Base-by-base conservation (phyloP, 1,284 basidiomycete species). In the Marasmius fiardii region DNA sequence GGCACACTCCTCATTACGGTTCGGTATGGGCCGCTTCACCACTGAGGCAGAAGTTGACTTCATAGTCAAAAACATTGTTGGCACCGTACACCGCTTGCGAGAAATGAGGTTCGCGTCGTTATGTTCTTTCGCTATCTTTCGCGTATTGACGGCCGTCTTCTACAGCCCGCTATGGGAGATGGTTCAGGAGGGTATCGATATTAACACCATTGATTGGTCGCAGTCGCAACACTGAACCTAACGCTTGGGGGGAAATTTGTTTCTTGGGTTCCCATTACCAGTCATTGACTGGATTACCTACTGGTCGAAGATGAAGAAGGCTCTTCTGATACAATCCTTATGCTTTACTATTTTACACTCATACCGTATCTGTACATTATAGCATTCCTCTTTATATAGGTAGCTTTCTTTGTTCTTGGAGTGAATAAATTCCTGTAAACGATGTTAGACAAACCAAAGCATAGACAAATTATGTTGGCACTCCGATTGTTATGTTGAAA, bases 11-110 rank as follows among this genome's bases (percentile, higher is more conserved):
- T 97, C 94, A 16, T 80, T 99, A 53, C 89, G 97, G 43, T 99
- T 99, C 74, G 97, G 97, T 53, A 92, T 99, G 61, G 97, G 97
- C 35, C 86, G 97, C 28, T 99, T 99, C 75, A 99, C 97, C 5
- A 99, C 97, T 2, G 94, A 98, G 70, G 92, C 89, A 16, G 97
- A 99, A 74, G 82, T 99, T 57, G 97, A 99, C 72, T 95, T 93
- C 64, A 96, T 99, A 28, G 82, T 95, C 33, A 82, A 87, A 63
- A 92, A 95, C 69, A 95, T 99, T 53, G 85, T 96, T 34, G 78
- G 80, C 35, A 93, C 93, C 10, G 97, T 99, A 33, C 67, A 75
- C 49, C 69, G 71, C 55, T 70, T 81, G 47, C 72, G 79, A 39
- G 79, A 81, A 49, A 81, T 81, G 79, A 86, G 81, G 82, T 81